A percentile compares a stretch with the other conserved stretches of the same genome.
Evolutionary conservation across 345 rosid species (phyloP).

Genomic region (Populus simonii): DNA sequence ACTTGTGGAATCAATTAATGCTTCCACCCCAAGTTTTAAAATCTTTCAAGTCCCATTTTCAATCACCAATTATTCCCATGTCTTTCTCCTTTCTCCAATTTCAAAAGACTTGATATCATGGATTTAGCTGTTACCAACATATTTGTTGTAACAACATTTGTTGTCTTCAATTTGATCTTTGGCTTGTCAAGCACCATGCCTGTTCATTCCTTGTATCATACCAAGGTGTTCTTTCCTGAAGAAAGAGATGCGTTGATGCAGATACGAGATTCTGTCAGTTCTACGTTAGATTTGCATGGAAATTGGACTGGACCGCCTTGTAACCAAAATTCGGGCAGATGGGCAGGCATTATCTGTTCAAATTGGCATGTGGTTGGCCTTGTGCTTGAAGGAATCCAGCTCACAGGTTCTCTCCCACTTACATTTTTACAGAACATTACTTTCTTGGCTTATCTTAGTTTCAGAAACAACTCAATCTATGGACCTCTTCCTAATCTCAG

Average conservation of each 20-base stretch:
- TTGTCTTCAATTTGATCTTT: not conserved
- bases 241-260: conserved; percentile 41
- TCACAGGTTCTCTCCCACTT: conserved; percentile 46
- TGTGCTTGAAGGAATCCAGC: conserved; percentile 42
- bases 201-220: not conserved
- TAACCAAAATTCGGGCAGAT: conserved; percentile 26
- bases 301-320: conserved; percentile 62
- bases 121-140: not conserved
- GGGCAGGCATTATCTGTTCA: conserved; percentile 47
- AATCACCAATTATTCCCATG: not conserved
- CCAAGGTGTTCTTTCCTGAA: conserved; percentile 7
- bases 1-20: not conserved
- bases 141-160: not conserved
- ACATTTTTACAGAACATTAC: conserved; percentile 34
- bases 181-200: not conserved
- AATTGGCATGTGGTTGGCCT: conserved; percentile 42
- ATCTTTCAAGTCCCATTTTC: not conserved
- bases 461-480: conserved; percentile 37
- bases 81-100: not conserved
- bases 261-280: conserved; percentile 36
- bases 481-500: conserved; percentile 45
- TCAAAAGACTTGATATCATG: not conserved
- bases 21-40: not conserved
- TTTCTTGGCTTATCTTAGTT: conserved; percentile 37
- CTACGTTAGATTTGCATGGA: conserved; percentile 25